Evolutionary conservation across 2,329 filamentous ascomycete genomes (phyloP).

Genomic region (Colletotrichum simmondsii): DNA sequence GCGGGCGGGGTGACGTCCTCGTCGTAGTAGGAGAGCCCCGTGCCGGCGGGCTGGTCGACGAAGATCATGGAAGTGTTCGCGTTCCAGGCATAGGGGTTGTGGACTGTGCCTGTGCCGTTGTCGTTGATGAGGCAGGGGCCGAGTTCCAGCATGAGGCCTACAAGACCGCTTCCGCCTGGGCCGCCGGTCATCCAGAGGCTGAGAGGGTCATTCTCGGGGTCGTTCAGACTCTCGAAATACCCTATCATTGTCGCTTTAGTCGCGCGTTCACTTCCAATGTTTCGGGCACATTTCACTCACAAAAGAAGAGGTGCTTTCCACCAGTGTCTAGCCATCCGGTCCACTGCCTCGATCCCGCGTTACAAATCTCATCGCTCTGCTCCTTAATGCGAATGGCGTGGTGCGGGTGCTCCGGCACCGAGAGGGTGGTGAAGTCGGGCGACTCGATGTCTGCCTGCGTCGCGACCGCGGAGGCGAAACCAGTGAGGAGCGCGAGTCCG

Average conservation of each 20-base stretch:
- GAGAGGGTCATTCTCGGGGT: slow-evolving; percentile 46
- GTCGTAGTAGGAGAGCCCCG: slow-evolving; percentile 62
- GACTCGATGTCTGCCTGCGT: slow-evolving; percentile 14
- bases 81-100: slow-evolving; percentile 36
- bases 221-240: slow-evolving; percentile 43
- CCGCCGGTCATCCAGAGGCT: slow-evolving; percentile 71
- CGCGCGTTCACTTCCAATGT: no score
- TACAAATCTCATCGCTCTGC: slow-evolving; percentile 40
- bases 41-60: slow-evolving; percentile 65
- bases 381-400: slow-evolving; percentile 40
- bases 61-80: slow-evolving; percentile 50
- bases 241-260: slow-evolving; percentile 13
- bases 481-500: slow-evolving; percentile 13
- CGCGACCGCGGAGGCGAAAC: background rate
- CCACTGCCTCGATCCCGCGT: slow-evolving; percentile 40
- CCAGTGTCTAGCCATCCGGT: slow-evolving; percentile 42
- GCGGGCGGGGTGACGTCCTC: slow-evolving; percentile 40
- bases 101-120: slow-evolving; percentile 27
- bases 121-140: slow-evolving; percentile 34
- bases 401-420: slow-evolving; percentile 31
- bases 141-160: slow-evolving; percentile 32
- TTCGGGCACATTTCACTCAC: slow-evolving; percentile 3
- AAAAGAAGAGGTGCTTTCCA: slow-evolving; percentile 37
- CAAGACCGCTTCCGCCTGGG: slow-evolving; percentile 65
- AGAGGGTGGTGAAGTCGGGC: slow-evolving; percentile 24